Evolutionary conservation across 2,329 filamentous ascomycete genomes (phyloP).

Genomic region (Aspergillus bombycis): DNA sequence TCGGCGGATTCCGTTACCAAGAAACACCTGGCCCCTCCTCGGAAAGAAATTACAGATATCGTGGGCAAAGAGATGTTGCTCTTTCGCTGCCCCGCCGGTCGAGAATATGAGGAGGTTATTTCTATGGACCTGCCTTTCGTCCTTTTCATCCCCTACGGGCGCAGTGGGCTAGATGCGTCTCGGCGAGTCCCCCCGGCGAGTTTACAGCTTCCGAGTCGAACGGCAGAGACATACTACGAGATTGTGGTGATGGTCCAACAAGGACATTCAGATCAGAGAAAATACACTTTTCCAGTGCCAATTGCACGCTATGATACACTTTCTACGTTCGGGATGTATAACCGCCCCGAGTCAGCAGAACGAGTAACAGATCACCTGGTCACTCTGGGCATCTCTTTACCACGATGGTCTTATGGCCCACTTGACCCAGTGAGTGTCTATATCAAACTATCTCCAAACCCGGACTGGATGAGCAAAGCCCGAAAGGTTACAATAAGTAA

Average conservation of each 20-base stretch:
- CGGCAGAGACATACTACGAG: conserved; percentile 97
- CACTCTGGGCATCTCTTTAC: conserved; percentile 86
- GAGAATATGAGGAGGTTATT: conserved; percentile 84
- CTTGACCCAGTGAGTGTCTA: conserved; percentile 94
- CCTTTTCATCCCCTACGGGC: conserved; percentile 93
- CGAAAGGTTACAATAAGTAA: conserved; percentile 91
- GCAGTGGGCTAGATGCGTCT: conserved; percentile 86
- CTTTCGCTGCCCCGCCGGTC: conserved; percentile 81
- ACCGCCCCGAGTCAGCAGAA: conserved; percentile 86
- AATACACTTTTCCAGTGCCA: conserved; percentile 88
- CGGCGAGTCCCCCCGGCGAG: conserved; percentile 89
- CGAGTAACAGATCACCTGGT: conserved; percentile 87
- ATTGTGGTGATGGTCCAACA: conserved; percentile 95
- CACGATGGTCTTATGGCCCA: conserved; percentile 94
- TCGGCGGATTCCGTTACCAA: conserved; percentile 92
- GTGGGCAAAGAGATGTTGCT: conserved; percentile 95
- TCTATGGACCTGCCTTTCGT: conserved; percentile 98
- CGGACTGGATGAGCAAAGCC: conserved; percentile 87
- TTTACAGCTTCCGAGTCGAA: conserved; percentile 84
- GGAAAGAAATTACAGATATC: conserved; percentile 87
- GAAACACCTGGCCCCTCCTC: conserved; percentile 84
- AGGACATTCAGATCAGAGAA: conserved; percentile 81
- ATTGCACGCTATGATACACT: conserved; percentile 93
- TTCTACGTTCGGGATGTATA: conserved; percentile 99
- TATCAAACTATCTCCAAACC: conserved; percentile 89